Conservation (phyloP, 495 filamentous ascomycete genomes). For the Penicillium coprophilum region DNA sequence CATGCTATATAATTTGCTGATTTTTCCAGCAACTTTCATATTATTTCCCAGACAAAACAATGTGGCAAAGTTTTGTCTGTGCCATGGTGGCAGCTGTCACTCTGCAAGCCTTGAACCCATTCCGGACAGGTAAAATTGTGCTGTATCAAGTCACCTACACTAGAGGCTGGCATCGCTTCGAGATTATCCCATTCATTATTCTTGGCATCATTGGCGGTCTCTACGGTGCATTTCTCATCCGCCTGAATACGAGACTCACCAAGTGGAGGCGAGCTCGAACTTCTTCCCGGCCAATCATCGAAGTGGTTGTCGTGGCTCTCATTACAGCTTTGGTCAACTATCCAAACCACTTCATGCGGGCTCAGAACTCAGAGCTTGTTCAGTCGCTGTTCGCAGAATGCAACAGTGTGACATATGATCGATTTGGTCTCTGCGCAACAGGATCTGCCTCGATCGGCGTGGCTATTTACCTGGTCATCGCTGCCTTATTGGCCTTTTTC, state of each 20-base stretch:
- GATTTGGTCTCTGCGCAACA: slow-evolving; percentile 81
- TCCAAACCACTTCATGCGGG: slow-evolving; percentile 91
- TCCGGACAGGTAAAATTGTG: slow-evolving; percentile 93
- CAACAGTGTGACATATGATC: slow-evolving; percentile 70
- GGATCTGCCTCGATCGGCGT: slow-evolving; percentile 69
- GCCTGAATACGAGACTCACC: slow-evolving; percentile 84
- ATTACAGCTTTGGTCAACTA: slow-evolving; percentile 89
- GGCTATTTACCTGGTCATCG: slow-evolving; percentile 75
- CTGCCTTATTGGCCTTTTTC: slow-evolving; percentile 77
- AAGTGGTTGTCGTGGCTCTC: slow-evolving; percentile 72
- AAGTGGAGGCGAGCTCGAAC: slow-evolving; percentile 68
- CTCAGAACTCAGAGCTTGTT: slow-evolving; percentile 88
- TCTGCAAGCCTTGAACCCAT: slow-evolving; percentile 89
- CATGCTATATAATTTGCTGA: slow-evolving; percentile 11
- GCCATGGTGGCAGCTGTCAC: slow-evolving; percentile 97
- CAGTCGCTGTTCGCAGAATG: slow-evolving; percentile 92
- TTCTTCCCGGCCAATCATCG: slow-evolving; percentile 62
- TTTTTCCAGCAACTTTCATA: slow-evolving; percentile 76
- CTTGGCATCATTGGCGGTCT: slow-evolving; percentile 88
- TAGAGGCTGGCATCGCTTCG: slow-evolving; percentile 90
- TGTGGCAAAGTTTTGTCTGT: slow-evolving; percentile 99
- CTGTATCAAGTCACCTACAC: slow-evolving; percentile 96
- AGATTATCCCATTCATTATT: slow-evolving; percentile 83
- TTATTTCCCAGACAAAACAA: slow-evolving; percentile 98
- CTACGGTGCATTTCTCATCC: slow-evolving; percentile 93